phyloP scores from a whole-genome alignment of 257 asterid species.

The Solanum chmielewskii region DNA sequence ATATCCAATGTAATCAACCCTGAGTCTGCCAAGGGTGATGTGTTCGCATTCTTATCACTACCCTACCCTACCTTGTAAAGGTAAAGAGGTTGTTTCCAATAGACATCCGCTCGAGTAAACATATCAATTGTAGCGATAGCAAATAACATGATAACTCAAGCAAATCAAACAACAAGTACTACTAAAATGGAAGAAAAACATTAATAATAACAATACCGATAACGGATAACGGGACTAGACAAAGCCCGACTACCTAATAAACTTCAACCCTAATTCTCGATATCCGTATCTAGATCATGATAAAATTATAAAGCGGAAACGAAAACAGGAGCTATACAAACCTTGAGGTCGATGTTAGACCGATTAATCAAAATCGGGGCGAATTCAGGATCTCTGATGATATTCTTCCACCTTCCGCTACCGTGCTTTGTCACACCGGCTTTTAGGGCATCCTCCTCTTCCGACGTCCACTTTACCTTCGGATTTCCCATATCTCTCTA shows the following conservation, averaged over 20 bases:
- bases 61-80: neutral
- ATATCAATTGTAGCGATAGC: neutral
- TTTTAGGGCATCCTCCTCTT: slow-evolving; percentile 43
- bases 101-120: neutral
- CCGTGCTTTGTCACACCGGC: slow-evolving; percentile 55
- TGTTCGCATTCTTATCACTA: no score
- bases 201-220: neutral
- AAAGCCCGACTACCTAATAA: neutral
- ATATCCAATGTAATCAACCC: neutral
- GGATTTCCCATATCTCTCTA: slow-evolving; percentile 37
- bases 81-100: neutral
- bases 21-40: neutral
- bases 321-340: neutral
- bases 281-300: neutral
- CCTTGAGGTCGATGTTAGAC: slow-evolving; percentile 67
- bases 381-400: slow-evolving; percentile 33
- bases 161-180: no score
- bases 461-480: slow-evolving; percentile 48
- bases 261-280: neutral
- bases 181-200: neutral
- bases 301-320: neutral
- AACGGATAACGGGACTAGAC: neutral
- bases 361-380: slow-evolving; percentile 20
- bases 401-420: slow-evolving; percentile 47
- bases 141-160: neutral